Base-by-base conservation (phyloP, 179 eudicot genomes). In the Silene noctiflora region DNA sequence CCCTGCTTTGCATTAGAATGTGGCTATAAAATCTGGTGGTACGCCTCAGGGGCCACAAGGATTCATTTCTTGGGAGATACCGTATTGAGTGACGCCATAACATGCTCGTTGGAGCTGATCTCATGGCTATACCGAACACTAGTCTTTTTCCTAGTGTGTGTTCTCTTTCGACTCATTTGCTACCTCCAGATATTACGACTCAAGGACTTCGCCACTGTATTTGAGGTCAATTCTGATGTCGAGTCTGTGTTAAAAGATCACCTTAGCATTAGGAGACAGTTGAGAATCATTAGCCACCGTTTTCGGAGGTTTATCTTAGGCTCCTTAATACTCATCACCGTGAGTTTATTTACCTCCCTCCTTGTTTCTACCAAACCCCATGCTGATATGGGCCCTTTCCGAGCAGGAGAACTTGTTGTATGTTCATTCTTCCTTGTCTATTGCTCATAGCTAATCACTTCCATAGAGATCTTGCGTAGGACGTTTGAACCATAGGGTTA, bases 1-100 rank as follows among this genome's bases (percentile, higher is more conserved):
- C 98, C 98, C n/a, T 90, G 96, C 72, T 94, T 92, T 72, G 68
- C 85, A 10, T 89, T 86, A 0, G 97, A 92, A 83, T 76, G 86
- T 44, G 92, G 89, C 22, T 91, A 93, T 86, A 95, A 93, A 84
- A 85, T 93, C 71, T 95, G 99, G 98, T 95, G 99, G 99, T 95
- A 93, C 39, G 71, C 86, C 69, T 91, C 99, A 0, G 97, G 98
- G 5, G 88, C 81, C 51, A 81, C 89, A 17, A 86, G 82, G 14
- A 88, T 95, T 20, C 95, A 97, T 31, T 93, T 89, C 85, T 58
- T 93, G 73, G 99, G 95, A 14, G 90, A 93, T 60, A 84, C 46
- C 13, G 65, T 83, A 25, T 79, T 86, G 74, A 91, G 95, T 73
- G 94, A 93, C 72, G 27, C 81, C 1, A 87, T 90, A 4, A 90